phyloP scores from a whole-genome alignment of 169 alveolate species.

The Theileria orientalis region DNA sequence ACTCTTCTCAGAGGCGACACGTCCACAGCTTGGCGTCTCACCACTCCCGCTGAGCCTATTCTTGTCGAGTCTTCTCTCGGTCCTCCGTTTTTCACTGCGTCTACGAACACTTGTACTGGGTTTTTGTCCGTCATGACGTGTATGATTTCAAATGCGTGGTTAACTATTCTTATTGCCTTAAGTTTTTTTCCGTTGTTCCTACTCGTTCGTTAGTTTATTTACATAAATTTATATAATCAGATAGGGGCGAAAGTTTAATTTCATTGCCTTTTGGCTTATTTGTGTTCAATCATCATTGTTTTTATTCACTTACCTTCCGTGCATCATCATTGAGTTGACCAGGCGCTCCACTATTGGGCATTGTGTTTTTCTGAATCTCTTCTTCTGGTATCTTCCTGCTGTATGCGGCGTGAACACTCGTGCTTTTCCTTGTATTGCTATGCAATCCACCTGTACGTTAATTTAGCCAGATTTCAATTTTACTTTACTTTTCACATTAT shows the following conservation, averaged over 20 bases:
- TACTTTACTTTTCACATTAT: neutral
- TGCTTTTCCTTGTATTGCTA: conserved; percentile 92
- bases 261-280: conserved; percentile 59
- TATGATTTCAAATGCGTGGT: conserved; percentile 97
- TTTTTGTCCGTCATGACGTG: conserved; percentile 95
- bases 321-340: conserved; percentile 88
- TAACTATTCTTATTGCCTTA: conserved; percentile 96
- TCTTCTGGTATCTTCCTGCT: conserved; percentile 97
- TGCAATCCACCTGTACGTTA: conserved; percentile 84
- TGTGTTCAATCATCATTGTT: conserved; percentile 56
- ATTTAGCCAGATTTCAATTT: neutral
- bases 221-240: conserved; percentile 29
- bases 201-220: neutral
- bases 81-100: conserved; percentile 98
- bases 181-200: conserved; percentile 99
- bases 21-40: conserved; percentile 98
- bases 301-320: conserved; percentile 68
- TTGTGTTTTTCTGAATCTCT: conserved; percentile 96
- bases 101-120: conserved; percentile 96
- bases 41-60: conserved; percentile 99
- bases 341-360: conserved; percentile 99
- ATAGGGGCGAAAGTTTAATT: conserved; percentile 71
- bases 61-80: conserved; percentile 99
- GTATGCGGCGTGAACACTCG: conserved; percentile 97
- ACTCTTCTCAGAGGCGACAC: conserved; percentile 99